Base-by-base conservation (phyloP, 1,284 basidiomycete species). In the Pascua sp. region DNA sequence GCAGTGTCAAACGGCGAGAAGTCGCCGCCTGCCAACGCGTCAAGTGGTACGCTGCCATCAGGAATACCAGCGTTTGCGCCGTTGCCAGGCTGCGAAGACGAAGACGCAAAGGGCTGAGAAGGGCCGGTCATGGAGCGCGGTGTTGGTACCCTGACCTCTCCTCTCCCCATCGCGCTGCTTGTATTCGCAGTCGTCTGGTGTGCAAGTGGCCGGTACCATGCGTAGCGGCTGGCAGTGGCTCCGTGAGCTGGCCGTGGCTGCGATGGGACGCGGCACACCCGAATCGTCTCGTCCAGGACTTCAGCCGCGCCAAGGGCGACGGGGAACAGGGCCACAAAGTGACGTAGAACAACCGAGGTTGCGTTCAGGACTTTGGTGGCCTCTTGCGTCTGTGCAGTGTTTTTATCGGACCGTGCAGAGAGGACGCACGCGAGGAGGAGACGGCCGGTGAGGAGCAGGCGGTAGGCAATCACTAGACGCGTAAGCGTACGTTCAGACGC, bases 211-310 rank as follows among this genome's bases (percentile, higher is more conserved):
- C 59, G 51, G 13, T 60, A 60, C 59, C 59, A 60, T 2, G 55
- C 55, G 37, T 56, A 56, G 24, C 42, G 44, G 24, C 41, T 51
- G 15, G 37, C n/a, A 1, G 40, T n/a, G 11, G 43, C 12, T 8
- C 11, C n/a, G 15, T 16, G 11, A 1, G 51, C n/a, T 1, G 51
- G 24, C 16, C 17, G 47, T 4, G 46, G 13, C 8, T 42, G 42
- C 5, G 24, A 39, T 9, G 50, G 4, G 8, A 60, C 53, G 5
- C 54, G 51, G 38, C 59, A 60, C 4, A 60, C 55, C 2, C 58
- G 50, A 18, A 55, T 60, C 2, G 62, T 64, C 45, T 64, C 62
- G 48, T 61, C 57, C 13, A 64, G 41, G 2, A 61, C 59, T 16
- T 64, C 62, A 1, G 54, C 54, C 5, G 62, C 57, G 11, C 62